Base-by-base conservation (phyloP, 2,329 filamentous ascomycete genomes). In the Verticillium zaregamsianum region DNA sequence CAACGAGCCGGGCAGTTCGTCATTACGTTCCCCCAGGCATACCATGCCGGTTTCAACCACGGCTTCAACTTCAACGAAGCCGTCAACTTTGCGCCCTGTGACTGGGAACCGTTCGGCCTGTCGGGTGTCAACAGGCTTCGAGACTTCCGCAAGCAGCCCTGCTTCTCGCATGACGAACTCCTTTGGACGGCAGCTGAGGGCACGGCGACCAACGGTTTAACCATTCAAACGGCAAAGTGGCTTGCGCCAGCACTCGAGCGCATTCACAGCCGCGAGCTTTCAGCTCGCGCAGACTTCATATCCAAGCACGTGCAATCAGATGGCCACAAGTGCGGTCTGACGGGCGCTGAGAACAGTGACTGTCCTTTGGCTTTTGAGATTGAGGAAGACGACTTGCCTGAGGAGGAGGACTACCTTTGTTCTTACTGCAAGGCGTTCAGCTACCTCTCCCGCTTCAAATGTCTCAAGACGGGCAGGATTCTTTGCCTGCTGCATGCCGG, bases 41-140 rank as follows among this genome's bases (percentile, higher is more conserved):
- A 98, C 69, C 95, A 99, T 73, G 94, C 95, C 6, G 95, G 95
- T 0, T 99, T 99, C 78, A 99, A 99, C 70, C 95, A 99, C 69
- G 95, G 91, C 0, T 99, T 99, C 80, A 99, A 99, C 72, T 96
- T 97, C 76, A 99, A 99, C 68, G 95, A 99, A 74, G 95, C 95
- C 5, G 95, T 99, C 68, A 99, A 99, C 72, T 99, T 99, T 76
- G 95, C 95, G 0, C 95, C 95, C 0, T 83, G 82, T 32, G 95
- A 99, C 69, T 99, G 95, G 95, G 95, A 99, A 70, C 92, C 93
- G 0, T 96, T 88, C 71, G 95, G 95, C 2, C 88, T 94, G 61
- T 84, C 88, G 32, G 93, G 95, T 1, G 93, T 98, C 1, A 89
- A 94, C 69, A 85, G 94, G 66, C 80, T 98, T 33, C 92, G 95